Evolutionary conservation across 2,329 filamentous ascomycete species (phyloP).

Genomic region (Nemania serpens): DNA sequence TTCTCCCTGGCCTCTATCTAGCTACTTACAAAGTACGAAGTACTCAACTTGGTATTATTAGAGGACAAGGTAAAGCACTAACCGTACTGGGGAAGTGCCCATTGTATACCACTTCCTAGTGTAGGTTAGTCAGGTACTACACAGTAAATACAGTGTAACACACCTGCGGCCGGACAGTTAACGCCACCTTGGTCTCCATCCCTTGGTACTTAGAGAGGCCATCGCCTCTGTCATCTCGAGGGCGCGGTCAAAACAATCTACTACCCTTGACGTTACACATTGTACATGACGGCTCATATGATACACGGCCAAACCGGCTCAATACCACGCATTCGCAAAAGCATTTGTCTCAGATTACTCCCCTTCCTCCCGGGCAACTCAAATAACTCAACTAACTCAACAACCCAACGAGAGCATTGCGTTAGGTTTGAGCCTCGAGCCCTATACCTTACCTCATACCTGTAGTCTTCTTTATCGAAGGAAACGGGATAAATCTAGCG

Average conservation of each 20-base stretch:
- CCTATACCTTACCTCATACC: neutral
- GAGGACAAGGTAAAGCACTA: no score
- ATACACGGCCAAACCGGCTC: neutral
- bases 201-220: neutral
- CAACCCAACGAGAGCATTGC: neutral
- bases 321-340: constrained; percentile 1
- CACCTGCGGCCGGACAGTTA: neutral
- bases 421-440: constrained; percentile 1
- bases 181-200: constrained; percentile 18
- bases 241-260: constrained; percentile 12
- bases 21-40: no score
- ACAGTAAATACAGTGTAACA: no score
- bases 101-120: no score
- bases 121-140: no score
- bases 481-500: neutral
- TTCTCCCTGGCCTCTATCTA: no score
- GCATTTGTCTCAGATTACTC: neutral
- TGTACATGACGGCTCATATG: neutral
- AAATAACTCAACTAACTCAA: no score
- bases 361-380: neutral
- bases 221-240: constrained; percentile 9
- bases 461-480: no score
- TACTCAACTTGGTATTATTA: no score
- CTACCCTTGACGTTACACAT: neutral
- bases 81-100: no score